phyloP scores from a whole-genome alignment of 768 basidiomycete species.

The Glaciozyma antarctica region DNA sequence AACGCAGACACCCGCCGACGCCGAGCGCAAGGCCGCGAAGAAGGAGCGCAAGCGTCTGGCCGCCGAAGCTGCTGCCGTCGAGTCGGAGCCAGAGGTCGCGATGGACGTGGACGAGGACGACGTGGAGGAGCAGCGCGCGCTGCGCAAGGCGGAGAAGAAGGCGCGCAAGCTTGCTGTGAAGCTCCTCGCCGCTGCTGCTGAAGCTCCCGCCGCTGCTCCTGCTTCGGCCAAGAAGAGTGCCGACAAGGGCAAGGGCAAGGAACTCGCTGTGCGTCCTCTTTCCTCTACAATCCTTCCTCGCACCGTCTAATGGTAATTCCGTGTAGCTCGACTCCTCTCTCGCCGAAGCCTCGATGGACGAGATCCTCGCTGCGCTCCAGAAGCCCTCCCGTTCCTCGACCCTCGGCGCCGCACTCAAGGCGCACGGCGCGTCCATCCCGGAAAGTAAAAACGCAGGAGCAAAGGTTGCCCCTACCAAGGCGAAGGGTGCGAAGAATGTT shows the following conservation, averaged over 20 bases:
- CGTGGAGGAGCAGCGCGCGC: constrained; percentile 44
- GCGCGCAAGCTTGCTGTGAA: constrained; percentile 52
- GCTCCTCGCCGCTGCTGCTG: constrained; percentile 45
- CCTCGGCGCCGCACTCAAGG: constrained; percentile 32
- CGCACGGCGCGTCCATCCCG: constrained; percentile 44
- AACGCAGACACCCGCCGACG: not conserved
- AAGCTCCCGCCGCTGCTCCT: not conserved
- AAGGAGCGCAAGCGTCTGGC: not conserved
- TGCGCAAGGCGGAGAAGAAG: constrained; percentile 36
- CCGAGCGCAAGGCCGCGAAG: not conserved
- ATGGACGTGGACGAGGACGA: constrained; percentile 41
- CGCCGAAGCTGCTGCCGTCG: not conserved
- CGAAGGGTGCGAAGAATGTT: not conserved
- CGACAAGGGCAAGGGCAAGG: no score
- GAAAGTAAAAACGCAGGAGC: constrained; percentile 5
- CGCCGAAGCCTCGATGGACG: not conserved
- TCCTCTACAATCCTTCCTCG: no score
- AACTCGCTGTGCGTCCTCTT: no score
- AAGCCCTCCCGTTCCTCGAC: not conserved
- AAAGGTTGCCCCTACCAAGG: not conserved
- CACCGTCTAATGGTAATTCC: no score
- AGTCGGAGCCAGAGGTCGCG: not conserved
- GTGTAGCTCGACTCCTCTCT: no score
- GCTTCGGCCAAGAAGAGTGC: not conserved
- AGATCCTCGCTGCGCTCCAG: not conserved